Evolutionary conservation across 2,329 filamentous ascomycete genomes (phyloP).

Genomic region (Ceratocystis lukuohia): DNA sequence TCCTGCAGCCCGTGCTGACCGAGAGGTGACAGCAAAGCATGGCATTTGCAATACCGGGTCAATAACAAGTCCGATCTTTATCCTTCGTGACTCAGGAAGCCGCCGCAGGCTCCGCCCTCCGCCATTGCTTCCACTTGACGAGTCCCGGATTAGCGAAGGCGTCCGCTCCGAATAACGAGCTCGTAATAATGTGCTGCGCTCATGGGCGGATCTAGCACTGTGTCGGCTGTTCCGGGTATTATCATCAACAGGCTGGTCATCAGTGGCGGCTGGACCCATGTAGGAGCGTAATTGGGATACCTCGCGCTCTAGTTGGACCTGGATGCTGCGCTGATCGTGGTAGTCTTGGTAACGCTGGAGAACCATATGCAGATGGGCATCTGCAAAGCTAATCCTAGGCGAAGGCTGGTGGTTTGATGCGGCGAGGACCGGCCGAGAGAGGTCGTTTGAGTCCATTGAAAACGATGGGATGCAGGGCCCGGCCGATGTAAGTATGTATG

Average conservation of each 20-base stretch:
- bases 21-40: slow-evolving; percentile 13
- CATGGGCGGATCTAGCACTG: not conserved
- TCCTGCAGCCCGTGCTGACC: slow-evolving; percentile 3
- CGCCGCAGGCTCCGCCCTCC: not conserved
- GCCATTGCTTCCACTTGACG: not conserved
- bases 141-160: slow-evolving; percentile 8
- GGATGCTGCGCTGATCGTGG: slow-evolving; percentile 10
- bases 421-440: not conserved
- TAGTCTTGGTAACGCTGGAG: slow-evolving; percentile 18
- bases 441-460: slow-evolving; percentile 8
- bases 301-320: slow-evolving; percentile 11
- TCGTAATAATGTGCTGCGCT: not conserved
- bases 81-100: not conserved
- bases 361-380: slow-evolving; percentile 14
- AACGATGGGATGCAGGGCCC: not conserved
- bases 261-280: not conserved
- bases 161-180: slow-evolving; percentile 12
- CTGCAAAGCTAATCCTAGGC: not conserved
- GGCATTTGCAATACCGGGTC: slow-evolving; percentile 14
- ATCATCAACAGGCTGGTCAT: not conserved
- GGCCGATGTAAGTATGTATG: no score
- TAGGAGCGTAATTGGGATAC: slow-evolving; percentile 12
- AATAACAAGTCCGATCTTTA: slow-evolving; percentile 9
- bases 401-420: not conserved
- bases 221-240: not conserved